These are phyloP conservation scores for Mollisiaceae sp. DNA, from an alignment of 2,329 filamentous ascomycete species.

Conservation along the genomic window DNA sequence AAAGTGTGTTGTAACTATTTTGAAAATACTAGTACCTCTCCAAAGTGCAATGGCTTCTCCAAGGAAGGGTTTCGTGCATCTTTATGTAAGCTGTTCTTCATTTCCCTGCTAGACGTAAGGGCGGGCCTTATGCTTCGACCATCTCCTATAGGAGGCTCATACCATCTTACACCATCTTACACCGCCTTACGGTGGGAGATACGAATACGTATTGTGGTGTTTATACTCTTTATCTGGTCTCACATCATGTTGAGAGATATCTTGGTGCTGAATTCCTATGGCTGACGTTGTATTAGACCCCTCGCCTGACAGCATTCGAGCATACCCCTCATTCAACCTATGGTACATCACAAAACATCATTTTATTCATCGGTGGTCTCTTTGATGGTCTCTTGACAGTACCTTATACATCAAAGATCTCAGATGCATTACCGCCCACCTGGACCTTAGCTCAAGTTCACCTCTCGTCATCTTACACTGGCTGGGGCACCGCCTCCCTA, in stretches of 20 bases:
- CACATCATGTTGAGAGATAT: too few species aligned
- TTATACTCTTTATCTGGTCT: too few species aligned
- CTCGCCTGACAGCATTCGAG: slow-evolving; percentile 43
- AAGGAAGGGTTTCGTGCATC: slow-evolving; percentile 32
- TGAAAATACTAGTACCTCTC: background rate
- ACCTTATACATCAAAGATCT: slow-evolving; percentile 51
- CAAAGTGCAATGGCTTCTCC: slow-evolving; percentile 21
- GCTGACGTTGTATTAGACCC: slow-evolving; percentile 28
- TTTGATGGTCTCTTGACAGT: slow-evolving; percentile 57
- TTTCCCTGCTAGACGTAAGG: background rate
- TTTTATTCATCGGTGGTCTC: slow-evolving; percentile 61
- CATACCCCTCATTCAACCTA: slow-evolving; percentile 33
- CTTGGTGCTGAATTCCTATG: background rate
- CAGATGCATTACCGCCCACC: slow-evolving; percentile 37
- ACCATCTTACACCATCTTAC: too few species aligned
- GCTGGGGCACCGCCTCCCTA: slow-evolving; percentile 52
- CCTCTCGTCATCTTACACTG: slow-evolving; percentile 48
- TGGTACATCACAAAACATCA: slow-evolving; percentile 46
- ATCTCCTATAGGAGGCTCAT: too few species aligned
- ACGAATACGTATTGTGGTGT: too few species aligned
- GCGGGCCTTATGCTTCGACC: background rate
- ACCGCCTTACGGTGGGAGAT: too few species aligned
- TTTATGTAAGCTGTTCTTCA: slow-evolving; percentile 31
- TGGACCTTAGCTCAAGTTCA: slow-evolving; percentile 55
- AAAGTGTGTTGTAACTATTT: background rate